phyloP scores from a whole-genome alignment of 2,329 filamentous ascomycete species.

The Penicillium paneum region DNA sequence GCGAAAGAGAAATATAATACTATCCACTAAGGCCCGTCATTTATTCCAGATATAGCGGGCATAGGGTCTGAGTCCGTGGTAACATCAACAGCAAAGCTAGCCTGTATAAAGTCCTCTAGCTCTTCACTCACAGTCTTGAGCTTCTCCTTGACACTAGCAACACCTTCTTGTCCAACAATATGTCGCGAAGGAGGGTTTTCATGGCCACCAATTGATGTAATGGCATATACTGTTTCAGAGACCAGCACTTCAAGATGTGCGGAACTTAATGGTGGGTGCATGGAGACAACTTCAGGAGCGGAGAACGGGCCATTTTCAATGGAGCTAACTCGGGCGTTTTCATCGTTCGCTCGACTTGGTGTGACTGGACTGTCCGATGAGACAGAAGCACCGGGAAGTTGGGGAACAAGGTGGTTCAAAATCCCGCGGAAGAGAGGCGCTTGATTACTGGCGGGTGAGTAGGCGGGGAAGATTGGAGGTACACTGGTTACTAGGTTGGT shows the following conservation, averaged over 20 bases:
- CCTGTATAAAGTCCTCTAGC: constrained; percentile 90
- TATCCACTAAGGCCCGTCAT: constrained; percentile 14
- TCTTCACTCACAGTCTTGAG: constrained; percentile 95
- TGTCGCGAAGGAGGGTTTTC: constrained; percentile 93
- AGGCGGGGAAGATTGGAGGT: constrained; percentile 67
- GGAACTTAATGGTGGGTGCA: constrained; percentile 71
- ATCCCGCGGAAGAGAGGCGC: constrained; percentile 82
- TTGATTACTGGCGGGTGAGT: constrained; percentile 65
- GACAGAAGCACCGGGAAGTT: constrained; percentile 56
- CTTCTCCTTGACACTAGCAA: constrained; percentile 88
- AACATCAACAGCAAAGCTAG: constrained; percentile 75
- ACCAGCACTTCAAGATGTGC: constrained; percentile 70
- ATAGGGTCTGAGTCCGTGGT: constrained; percentile 31
- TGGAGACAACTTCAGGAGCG: constrained; percentile 53
- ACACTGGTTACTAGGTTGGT: constrained; percentile 84
- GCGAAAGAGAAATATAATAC: neutral
- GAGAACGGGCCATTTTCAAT: constrained; percentile 38
- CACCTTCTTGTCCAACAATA: constrained; percentile 88
- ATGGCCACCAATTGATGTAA: constrained; percentile 89
- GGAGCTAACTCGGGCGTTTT: constrained; percentile 23
- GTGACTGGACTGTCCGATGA: constrained; percentile 1
- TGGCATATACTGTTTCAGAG: constrained; percentile 83
- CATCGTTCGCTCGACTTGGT: constrained; percentile 13
- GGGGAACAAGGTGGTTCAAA: constrained; percentile 72
- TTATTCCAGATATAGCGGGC: constrained; percentile 9